phyloP scores from a whole-genome alignment of 2,329 filamentous ascomycete species.

The Mycosphaerella sp. region DNA sequence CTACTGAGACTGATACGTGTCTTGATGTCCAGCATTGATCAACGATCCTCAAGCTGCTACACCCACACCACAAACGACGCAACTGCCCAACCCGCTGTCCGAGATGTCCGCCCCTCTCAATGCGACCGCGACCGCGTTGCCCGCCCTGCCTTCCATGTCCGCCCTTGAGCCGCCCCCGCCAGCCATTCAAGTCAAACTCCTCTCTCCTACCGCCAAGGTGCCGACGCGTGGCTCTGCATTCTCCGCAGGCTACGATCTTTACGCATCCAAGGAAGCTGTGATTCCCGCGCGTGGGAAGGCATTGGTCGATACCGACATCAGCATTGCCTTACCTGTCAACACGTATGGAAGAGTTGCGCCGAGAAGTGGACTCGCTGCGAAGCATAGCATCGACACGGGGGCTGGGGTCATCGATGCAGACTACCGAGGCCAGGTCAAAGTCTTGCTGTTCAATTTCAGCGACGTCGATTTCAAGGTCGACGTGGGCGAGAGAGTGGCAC shows the following conservation, averaged over 20 bases:
- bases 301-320: conserved; percentile 83
- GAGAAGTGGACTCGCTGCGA: conserved; percentile 40
- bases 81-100: conserved; percentile 22
- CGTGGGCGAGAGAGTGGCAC: conserved; percentile 84
- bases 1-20: neutral
- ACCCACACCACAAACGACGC: conserved; percentile 29
- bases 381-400: conserved; percentile 93
- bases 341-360: conserved; percentile 64
- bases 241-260: conserved; percentile 91
- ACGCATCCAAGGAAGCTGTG: conserved; percentile 62
- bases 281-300: conserved; percentile 79
- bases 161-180: conserved; percentile 41
- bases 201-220: conserved; percentile 68
- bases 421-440: conserved; percentile 89
- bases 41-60: conserved; percentile 33
- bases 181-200: conserved; percentile 80
- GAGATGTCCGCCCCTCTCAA: conserved; percentile 20
- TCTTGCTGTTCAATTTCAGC: conserved; percentile 87
- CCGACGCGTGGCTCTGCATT: conserved; percentile 85
- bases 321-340: conserved; percentile 80
- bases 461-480: conserved; percentile 75
- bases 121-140: conserved; percentile 7
- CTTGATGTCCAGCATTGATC: conserved; percentile 28
- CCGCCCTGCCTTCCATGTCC: conserved; percentile 23
- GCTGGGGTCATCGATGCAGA: conserved; percentile 97